These are phyloP conservation scores for Mycena amicta DNA, from an alignment of 768 basidiomycete species.

Conservation along the genomic window DNA sequence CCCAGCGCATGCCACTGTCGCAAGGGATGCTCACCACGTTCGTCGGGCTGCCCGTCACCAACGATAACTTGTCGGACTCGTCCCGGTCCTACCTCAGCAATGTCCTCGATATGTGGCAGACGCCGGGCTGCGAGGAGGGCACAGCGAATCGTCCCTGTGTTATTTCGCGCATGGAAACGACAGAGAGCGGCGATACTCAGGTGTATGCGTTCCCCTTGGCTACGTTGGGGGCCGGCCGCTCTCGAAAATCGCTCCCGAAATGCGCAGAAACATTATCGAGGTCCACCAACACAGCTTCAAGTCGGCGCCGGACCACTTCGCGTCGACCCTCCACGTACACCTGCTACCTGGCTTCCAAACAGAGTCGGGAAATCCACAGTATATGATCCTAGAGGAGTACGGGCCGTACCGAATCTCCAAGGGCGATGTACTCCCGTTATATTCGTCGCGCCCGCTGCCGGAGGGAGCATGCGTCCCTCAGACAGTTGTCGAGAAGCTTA, in stretches of 20 bases:
- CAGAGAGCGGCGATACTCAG: not conserved
- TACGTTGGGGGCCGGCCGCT: not conserved
- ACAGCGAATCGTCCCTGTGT: not conserved
- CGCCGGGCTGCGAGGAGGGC: not conserved
- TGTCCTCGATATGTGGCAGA: not conserved
- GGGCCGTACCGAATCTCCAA: not conserved
- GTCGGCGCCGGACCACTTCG: not conserved
- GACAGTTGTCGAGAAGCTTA: not conserved
- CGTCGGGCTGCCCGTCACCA: not conserved
- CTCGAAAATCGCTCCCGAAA: not conserved
- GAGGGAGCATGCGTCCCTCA: not conserved
- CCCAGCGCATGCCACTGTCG: not conserved
- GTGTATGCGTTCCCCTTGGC: not conserved
- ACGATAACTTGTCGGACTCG: not conserved
- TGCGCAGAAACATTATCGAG: not conserved
- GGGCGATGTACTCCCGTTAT: not conserved
- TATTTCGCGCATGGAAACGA: not conserved
- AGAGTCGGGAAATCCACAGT: not conserved
- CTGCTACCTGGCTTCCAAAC: not conserved
- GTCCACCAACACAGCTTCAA: not conserved
- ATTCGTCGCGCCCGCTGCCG: not conserved
- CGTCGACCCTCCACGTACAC: not conserved
- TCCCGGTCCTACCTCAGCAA: not conserved
- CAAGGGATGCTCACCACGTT: not conserved
- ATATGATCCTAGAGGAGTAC: not conserved